These are phyloP conservation scores for Rutstroemia sp. DNA, from an alignment of 2,329 filamentous ascomycete genomes.

Conservation along the genomic window DNA sequence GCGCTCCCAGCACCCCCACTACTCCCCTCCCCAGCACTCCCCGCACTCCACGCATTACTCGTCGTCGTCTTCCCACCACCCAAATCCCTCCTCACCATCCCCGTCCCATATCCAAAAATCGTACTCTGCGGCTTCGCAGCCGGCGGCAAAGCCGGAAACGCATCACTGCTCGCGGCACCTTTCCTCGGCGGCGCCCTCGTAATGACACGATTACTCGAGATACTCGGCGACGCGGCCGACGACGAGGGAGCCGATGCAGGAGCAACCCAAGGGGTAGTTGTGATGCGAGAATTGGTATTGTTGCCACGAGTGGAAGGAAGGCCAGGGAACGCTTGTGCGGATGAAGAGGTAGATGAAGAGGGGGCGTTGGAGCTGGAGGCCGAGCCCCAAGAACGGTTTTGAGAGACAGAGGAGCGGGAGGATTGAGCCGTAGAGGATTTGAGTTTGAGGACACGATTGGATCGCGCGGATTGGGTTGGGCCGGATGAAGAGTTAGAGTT, in stretches of 20 bases:
- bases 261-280: constrained; percentile 30
- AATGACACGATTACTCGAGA: constrained; percentile 14
- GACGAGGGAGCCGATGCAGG: constrained; percentile 30
- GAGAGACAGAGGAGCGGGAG: constrained; percentile 49
- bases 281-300: constrained; percentile 22
- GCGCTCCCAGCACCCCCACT: constrained; percentile 6
- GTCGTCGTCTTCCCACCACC: constrained; percentile 22
- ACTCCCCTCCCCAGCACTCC: constrained; percentile 17
- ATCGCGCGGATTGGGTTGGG: constrained; percentile 31
- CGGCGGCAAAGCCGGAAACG: constrained; percentile 76
- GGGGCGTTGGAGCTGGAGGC: constrained; percentile 22
- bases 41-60: constrained; percentile 19
- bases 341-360: constrained; percentile 14
- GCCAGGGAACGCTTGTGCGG: constrained; percentile 37
- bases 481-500: constrained; percentile 13
- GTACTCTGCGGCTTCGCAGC: constrained; percentile 62
- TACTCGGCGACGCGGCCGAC: constrained; percentile 18
- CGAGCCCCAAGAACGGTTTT: constrained; percentile 49
- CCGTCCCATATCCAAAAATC: constrained; percentile 55
- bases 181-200: constrained; percentile 2
- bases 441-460: constrained; percentile 54
- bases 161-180: constrained; percentile 37
- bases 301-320: constrained; percentile 28
- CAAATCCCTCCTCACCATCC: constrained; percentile 46
- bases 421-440: constrained; percentile 65